Evolutionary conservation across 2,329 filamentous ascomycete species (phyloP).

Genomic region (Neurospora sp.): DNA sequence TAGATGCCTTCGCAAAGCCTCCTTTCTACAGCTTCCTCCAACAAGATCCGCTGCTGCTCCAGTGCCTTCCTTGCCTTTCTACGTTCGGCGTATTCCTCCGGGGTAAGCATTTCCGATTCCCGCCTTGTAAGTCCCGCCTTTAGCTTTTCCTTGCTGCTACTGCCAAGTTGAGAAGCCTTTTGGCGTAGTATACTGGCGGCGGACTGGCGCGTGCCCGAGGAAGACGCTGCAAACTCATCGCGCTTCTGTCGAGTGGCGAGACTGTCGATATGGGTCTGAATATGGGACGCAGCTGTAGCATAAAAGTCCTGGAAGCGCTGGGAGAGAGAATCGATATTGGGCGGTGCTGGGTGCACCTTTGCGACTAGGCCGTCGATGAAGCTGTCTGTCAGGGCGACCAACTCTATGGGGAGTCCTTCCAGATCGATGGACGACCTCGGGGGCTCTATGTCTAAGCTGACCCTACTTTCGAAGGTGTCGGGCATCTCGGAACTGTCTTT

Average conservation of each 20-base stretch:
- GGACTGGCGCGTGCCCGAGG: conserved; percentile 45
- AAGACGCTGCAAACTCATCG: conserved; percentile 44
- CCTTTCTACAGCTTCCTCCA: conserved; percentile 89
- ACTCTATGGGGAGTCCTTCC: conserved; percentile 87
- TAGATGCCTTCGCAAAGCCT: conserved; percentile 80
- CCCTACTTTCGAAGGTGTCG: conserved; percentile 36
- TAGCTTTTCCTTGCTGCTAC: conserved; percentile 41
- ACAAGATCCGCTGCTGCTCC: conserved; percentile 62
- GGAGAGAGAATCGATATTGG: conserved; percentile 72
- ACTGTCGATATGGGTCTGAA: conserved; percentile 76
- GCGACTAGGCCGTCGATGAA: conserved; percentile 86
- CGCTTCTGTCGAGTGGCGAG: conserved; percentile 67
- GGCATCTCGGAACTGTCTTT: conserved; percentile 9
- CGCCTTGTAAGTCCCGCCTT: conserved; percentile 30
- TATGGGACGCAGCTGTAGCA: conserved; percentile 64
- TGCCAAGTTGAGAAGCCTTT: conserved; percentile 43
- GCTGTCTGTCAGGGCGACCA: conserved; percentile 80
- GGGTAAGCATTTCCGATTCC: conserved; percentile 66
- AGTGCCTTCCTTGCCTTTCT: conserved; percentile 69
- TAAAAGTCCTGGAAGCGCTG: conserved; percentile 96
- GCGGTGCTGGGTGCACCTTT: conserved; percentile 75
- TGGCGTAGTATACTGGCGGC: conserved; percentile 46
- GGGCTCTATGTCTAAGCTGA: conserved; percentile 36
- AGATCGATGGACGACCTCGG: conserved; percentile 56
- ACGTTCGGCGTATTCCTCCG: conserved; percentile 69